These are phyloP conservation scores for Lichtheimia ornata DNA, from an alignment of 371 early-diverging fungal genomes.

Conservation along the genomic window DNA sequence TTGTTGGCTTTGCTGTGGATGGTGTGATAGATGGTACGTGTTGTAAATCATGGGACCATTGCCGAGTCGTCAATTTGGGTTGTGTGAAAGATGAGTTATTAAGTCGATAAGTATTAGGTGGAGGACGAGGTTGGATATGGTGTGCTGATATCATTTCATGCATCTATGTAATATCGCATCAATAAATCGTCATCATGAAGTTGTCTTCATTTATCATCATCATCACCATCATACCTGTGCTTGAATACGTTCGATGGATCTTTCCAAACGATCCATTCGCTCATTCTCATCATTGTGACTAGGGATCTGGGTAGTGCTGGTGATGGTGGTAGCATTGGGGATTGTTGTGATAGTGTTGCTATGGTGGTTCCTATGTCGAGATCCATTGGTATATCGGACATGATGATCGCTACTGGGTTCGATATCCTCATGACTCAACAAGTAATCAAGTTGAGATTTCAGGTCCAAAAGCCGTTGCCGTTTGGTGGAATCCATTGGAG, in stretches of 20 bases:
- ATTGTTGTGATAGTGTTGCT: neutral
- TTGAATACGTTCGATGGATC: constrained; percentile 9
- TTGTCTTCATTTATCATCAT: neutral
- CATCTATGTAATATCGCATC: neutral
- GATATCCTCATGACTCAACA: too few relatives aligned
- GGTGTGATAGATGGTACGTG: too few relatives aligned
- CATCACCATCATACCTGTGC: constrained; percentile 5
- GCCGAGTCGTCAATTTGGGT: neutral
- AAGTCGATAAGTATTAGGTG: too few relatives aligned
- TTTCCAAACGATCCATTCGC: constrained; percentile 13
- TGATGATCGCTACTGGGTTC: neutral
- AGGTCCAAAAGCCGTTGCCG: too few relatives aligned
- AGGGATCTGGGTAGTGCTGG: neutral
- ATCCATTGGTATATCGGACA: neutral
- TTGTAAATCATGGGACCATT: neutral
- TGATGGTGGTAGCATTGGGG: neutral
- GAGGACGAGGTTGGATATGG: neutral
- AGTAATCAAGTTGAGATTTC: too few relatives aligned
- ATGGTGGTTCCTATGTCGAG: neutral
- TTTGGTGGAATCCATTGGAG: too few relatives aligned
- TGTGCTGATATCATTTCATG: neutral
- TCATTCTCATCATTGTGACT: neutral
- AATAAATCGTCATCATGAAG: neutral
- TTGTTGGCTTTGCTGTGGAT: too few relatives aligned
- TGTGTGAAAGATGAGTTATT: too few relatives aligned